Conservation (phyloP, 1,284 basidiomycete genomes). For the Sanguinoderma infundibulare region DNA sequence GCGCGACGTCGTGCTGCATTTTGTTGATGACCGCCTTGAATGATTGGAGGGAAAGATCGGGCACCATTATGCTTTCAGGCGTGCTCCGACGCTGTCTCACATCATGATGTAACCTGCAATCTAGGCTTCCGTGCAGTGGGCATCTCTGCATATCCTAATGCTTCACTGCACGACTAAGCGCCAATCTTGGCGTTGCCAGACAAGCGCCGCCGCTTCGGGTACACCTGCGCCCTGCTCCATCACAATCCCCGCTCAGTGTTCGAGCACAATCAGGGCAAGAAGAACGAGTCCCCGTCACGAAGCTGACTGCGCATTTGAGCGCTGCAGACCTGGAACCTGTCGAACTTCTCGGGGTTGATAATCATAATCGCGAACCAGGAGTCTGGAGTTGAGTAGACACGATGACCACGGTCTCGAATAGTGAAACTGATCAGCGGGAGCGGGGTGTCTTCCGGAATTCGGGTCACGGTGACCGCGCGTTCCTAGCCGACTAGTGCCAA, state of each 20-base stretch:
- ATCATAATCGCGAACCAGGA: slow-evolving; percentile 11
- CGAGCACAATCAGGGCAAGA: slow-evolving; percentile 14
- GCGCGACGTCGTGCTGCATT: not conserved
- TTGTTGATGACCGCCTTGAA: not conserved
- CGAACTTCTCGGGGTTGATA: slow-evolving; percentile 1
- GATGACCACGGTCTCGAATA: slow-evolving; percentile 1
- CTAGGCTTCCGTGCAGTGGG: not conserved
- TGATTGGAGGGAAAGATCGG: not conserved
- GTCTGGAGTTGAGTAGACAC: slow-evolving; percentile 26
- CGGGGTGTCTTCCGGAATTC: slow-evolving; percentile 22
- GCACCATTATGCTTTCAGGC: not conserved
- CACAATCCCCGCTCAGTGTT: not conserved
- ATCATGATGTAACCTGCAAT: not conserved
- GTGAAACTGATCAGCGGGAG: not conserved
- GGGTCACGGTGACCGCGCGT: slow-evolving; percentile 28
- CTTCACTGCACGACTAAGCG: not conserved
- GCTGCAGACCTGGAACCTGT: slow-evolving; percentile 10
- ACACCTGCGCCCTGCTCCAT: slow-evolving; percentile 8
- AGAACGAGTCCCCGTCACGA: slow-evolving; percentile 20
- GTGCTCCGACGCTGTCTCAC: not conserved
- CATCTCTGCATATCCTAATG: not conserved
- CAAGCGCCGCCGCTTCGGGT: not conserved
- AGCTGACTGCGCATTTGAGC: slow-evolving; percentile 12
- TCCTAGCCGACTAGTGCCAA: slow-evolving; percentile 26
- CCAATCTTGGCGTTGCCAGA: slow-evolving; percentile 6